These are phyloP conservation scores for Diplogelasinospora grovesii DNA, from an alignment of 495 filamentous ascomycete genomes.

Conservation along the genomic window DNA sequence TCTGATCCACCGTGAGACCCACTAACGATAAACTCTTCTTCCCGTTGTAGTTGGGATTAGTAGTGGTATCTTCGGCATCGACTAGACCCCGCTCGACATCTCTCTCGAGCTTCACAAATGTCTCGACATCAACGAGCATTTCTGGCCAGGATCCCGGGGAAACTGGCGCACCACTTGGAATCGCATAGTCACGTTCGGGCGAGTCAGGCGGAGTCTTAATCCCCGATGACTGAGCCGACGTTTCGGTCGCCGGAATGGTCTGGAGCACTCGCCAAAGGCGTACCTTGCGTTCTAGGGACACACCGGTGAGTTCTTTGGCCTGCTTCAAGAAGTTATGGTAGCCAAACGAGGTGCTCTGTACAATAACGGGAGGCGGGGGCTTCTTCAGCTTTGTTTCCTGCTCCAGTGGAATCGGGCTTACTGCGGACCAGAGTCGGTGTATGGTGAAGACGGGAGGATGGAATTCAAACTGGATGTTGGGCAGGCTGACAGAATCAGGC, in stretches of 20 bases:
- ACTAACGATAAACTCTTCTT: constrained; percentile 52
- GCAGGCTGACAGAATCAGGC: constrained; percentile 41
- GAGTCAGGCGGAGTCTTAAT: constrained; percentile 31
- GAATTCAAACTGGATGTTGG: constrained; percentile 74
- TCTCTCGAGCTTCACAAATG: constrained; percentile 62
- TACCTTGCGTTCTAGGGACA: constrained; percentile 65
- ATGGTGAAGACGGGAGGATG: constrained; percentile 83
- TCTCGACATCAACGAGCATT: constrained; percentile 64
- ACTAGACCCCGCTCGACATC: constrained; percentile 65
- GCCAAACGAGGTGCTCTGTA: constrained; percentile 59
- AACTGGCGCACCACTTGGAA: constrained; percentile 16
- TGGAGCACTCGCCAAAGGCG: constrained; percentile 69
- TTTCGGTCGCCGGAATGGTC: constrained; percentile 28
- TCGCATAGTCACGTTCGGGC: constrained; percentile 13
- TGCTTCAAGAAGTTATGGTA: constrained; percentile 69
- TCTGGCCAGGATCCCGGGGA: constrained; percentile 52
- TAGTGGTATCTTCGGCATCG: constrained; percentile 61
- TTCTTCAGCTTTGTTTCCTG: constrained; percentile 52
- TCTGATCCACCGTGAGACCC: constrained; percentile 60
- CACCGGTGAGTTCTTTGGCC: constrained; percentile 56
- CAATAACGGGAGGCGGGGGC: constrained; percentile 50
- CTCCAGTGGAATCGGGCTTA: constrained; percentile 46
- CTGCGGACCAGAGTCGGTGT: constrained; percentile 62
- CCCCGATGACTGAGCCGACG: constrained; percentile 15
- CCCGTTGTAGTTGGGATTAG: constrained; percentile 72